Base-by-base conservation (phyloP, 257 asterid genomes). In the Solanum verrucosum region DNA sequence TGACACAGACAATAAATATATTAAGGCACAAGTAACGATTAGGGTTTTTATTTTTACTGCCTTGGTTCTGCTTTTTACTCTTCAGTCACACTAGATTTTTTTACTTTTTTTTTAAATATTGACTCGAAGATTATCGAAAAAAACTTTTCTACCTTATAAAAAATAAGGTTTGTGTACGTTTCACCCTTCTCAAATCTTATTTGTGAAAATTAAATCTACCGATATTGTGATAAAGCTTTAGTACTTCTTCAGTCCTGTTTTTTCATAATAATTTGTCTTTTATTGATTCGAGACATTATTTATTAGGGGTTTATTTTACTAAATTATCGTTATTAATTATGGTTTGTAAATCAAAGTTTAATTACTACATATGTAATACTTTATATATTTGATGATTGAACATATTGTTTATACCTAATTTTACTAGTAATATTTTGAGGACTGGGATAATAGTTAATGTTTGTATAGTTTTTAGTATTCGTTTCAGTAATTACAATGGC, bases 11-110 rank as follows among this genome's bases (percentile, higher is more conserved):
- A 56, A 56, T 56, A 56, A 87, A 37, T 37, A 89, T 44, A 87
- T 14, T 44, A 70, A 29, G 75, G 92, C 94, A 88, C 92, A 86
- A 88, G 35, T 83, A 84, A 89, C 91, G 79, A 91, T 83, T 90
- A 88, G 92, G 89, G 92, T 89, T 88, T 91, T 52, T 15, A 15
- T 38, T 84, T 84, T 84, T 49, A 81, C 85, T 5, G 70, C 49
- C 70, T 46, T 81, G 85, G 18, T 37, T 29, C 3, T 49, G 70
- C 6, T 7, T 81, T 46, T 81, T 3, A 81, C 68, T 46, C 12
- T 29, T 29, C 29, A 81, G 0, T 20, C 29, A 46, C 29, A 29
- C 68, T 81, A 78, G 31, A 63, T n/a, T 63, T n/a, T 21, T 59
- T 35, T 34, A 31, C 33, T 31, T 31, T 31, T 29, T 29, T 29